These are phyloP conservation scores for Scheffersomyces insectosa DNA, from an alignment of 1,139 yeast genomes.

Conservation along the genomic window DNA sequence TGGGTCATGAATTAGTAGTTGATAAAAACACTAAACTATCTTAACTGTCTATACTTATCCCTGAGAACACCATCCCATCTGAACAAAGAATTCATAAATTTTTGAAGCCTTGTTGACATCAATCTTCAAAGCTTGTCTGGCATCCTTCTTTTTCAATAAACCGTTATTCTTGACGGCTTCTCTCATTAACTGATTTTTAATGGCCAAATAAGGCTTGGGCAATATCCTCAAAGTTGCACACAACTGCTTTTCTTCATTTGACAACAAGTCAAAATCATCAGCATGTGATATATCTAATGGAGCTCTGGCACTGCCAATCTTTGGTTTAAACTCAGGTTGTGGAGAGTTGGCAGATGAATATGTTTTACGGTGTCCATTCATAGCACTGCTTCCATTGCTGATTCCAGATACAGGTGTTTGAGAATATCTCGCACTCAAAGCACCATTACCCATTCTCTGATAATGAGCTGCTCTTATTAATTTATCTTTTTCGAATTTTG, in stretches of 20 bases:
- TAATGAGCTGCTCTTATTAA: conserved; percentile 58
- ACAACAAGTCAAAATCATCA: conserved; percentile 77
- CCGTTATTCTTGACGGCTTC: conserved; percentile 89
- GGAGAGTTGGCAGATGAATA: conserved; percentile 31
- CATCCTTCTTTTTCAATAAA: conserved; percentile 74
- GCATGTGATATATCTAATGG: conserved; percentile 79
- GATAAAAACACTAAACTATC: no score
- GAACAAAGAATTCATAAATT: conserved; percentile 88
- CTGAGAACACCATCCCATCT: conserved; percentile 79
- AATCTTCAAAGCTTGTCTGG: conserved; percentile 77
- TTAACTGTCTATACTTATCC: conserved; percentile 22
- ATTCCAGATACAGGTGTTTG: conserved; percentile 9
- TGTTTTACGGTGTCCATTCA: conserved; percentile 19
- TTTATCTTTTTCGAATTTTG: conserved; percentile 86
- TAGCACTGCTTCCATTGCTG: conserved; percentile 4
- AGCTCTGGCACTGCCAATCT: conserved; percentile 42
- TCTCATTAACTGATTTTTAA: conserved; percentile 87
- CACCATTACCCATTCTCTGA: conserved; percentile 56
- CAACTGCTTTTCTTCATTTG: conserved; percentile 81
- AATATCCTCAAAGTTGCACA: conserved; percentile 81
- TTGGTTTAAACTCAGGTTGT: conserved; percentile 44
- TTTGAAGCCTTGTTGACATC: conserved; percentile 85
- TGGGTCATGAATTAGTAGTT: no score
- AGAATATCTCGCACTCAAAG: conserved; percentile 28
- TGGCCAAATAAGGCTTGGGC: conserved; percentile 93